Evolutionary conservation across 768 basidiomycete species (phyloP).

Genomic region (Russula abietina): DNA sequence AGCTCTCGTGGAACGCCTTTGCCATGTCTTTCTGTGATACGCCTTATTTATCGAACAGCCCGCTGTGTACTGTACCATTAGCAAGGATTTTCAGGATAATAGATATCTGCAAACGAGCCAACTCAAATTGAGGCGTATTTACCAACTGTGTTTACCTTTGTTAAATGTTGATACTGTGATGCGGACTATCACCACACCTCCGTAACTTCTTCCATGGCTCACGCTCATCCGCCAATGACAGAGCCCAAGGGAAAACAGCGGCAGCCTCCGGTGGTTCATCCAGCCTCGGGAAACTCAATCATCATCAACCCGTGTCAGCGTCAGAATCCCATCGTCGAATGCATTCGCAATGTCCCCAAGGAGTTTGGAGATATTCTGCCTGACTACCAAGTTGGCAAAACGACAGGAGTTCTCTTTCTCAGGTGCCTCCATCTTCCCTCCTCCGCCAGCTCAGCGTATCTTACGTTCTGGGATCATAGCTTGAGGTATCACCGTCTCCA

Average conservation of each 20-base stretch:
- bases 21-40: neutral
- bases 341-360: slow-evolving; percentile 82
- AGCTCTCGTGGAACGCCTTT: no score
- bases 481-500: slow-evolving; percentile 93
- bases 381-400: slow-evolving; percentile 94
- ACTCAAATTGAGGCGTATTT: neutral
- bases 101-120: neutral
- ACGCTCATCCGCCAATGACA: neutral
- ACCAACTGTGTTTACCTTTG: no score
- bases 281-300: slow-evolving; percentile 33
- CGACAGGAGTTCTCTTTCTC: slow-evolving; percentile 86
- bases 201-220: neutral
- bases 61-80: neutral
- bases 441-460: neutral
- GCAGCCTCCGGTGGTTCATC: slow-evolving; percentile 33
- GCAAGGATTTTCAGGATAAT: neutral
- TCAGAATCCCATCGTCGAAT: slow-evolving; percentile 83
- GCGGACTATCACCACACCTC: no score
- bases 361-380: slow-evolving; percentile 91
- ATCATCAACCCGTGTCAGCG: slow-evolving; percentile 43
- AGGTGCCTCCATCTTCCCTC: slow-evolving; percentile 45
- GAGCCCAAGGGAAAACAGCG: slow-evolving; percentile 5
- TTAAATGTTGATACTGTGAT: no score
- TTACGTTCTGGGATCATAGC: slow-evolving; percentile 36
- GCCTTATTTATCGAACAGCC: neutral